Base-by-base conservation (phyloP, 495 filamentous ascomycete genomes). In the Xylaria acuta region DNA sequence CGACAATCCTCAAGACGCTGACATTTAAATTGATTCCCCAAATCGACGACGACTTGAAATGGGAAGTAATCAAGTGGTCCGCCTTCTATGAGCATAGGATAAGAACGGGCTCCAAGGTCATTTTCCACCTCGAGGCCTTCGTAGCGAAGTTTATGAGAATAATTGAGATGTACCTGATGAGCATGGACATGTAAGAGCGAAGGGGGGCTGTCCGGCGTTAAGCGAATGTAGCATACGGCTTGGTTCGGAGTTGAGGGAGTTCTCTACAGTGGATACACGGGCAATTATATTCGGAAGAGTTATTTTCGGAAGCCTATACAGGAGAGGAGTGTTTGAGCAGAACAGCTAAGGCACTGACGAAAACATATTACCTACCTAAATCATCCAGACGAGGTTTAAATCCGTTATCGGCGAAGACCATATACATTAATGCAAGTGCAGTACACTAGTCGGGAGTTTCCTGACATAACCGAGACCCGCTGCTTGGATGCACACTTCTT, bases 71-170 rank as follows among this genome's bases (percentile, higher is more conserved):
- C 76, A 93, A 92, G 79, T 98, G 95, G 95, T 91, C 93, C 32
- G 96, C 96, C 0, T 98, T 98, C 75, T 99, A 96, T 77, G 97
- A 99, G 80, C 96, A 98, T 81, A 88, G 96, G 72, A 92, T 98
- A 79, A 91, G 91, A 73, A 89, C 92, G 73, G 96, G 96, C 49
- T 95, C 84, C 83, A 99, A 99, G 88, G 91, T 95, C 32, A 98
- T 99, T 59, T 99, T 99, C 81, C 96, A 99, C 75, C 87, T 99
- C 0, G 96, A 99, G 84, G 96, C 96, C 30, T 99, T 98, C 82
- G 95, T 99, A 43, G 95, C 97, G 38, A 97, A 97, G 84, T 95
- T 97, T 79, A 98, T 99, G 94, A 88, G 95, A 74, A 91, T 99
- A 66, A 88, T 95, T 67, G 96, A 99, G 85, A 95, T 93, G 78